phyloP scores from a whole-genome alignment of 306 rosid genomes.

The Lotus japonicus region DNA sequence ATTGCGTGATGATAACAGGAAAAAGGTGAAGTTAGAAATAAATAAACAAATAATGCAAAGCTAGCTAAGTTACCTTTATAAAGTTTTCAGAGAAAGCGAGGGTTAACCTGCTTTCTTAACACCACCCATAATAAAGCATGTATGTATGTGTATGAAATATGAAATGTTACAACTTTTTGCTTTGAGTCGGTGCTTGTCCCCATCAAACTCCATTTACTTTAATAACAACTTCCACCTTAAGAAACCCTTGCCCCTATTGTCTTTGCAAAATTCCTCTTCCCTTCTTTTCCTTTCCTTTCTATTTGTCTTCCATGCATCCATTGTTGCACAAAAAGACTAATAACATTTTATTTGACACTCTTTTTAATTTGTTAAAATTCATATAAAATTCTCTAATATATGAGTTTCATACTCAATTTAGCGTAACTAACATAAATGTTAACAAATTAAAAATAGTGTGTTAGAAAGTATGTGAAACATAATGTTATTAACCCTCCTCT shows the following conservation, averaged over 20 bases:
- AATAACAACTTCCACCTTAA: constrained; percentile 33
- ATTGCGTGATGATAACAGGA: constrained; percentile 13
- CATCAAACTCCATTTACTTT: constrained; percentile 41
- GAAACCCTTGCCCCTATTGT: constrained; percentile 5
- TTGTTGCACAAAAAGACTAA: too few relatives aligned
- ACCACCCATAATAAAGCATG: constrained; percentile 28
- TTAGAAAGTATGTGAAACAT: too few relatives aligned
- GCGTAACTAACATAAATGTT: too few relatives aligned
- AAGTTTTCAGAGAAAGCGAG: constrained; percentile 25
- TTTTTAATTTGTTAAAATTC: too few relatives aligned
- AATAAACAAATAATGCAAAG: constrained; percentile 1
- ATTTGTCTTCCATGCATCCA: background rate
- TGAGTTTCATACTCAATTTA: too few relatives aligned
- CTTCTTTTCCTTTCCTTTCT: background rate
- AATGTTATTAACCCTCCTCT: too few relatives aligned
- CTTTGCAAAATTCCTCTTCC: background rate
- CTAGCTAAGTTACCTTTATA: constrained; percentile 20
- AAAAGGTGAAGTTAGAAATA: constrained; percentile 5
- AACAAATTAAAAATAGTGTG: too few relatives aligned
- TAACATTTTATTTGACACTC: too few relatives aligned
- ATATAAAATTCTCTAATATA: too few relatives aligned
- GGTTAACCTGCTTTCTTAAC: constrained; percentile 33
- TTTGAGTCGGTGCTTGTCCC: constrained; percentile 50
- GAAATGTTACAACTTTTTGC: constrained; percentile 25
- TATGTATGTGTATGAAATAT: background rate